A percentile compares a stretch with the other conserved stretches of the same genome.
Conservation (phyloP, 208 protist genomes). For the Crithidia acanthocephali region DNA sequence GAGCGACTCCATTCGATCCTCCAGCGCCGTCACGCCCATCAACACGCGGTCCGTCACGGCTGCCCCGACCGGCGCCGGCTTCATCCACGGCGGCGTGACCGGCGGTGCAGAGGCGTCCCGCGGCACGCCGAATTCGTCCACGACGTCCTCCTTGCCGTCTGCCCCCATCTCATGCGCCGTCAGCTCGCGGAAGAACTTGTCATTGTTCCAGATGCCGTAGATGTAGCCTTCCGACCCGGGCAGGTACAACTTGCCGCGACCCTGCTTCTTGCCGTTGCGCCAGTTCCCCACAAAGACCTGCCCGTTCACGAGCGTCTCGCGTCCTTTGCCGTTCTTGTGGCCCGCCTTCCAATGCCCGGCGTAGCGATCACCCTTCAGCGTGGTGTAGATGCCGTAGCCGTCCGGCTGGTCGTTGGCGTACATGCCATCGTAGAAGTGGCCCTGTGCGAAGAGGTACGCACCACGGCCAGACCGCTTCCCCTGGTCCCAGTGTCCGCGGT, state of each 20-base stretch:
- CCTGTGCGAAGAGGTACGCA: conserved; percentile 57
- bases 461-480: conserved; percentile 69
- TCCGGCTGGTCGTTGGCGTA: conserved; percentile 66
- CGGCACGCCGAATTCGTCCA: conserved; percentile 40
- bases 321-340: conserved; percentile 63
- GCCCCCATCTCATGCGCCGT: conserved; percentile 48
- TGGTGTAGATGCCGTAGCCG: conserved; percentile 70
- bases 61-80: neutral
- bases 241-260: conserved; percentile 59
- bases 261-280: conserved; percentile 65
- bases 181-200: conserved; percentile 74
- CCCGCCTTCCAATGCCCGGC: conserved; percentile 60
- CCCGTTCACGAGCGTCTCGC: conserved; percentile 62
- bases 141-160: conserved; percentile 34
- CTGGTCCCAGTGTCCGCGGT: conserved; percentile 68
- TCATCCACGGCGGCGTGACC: conserved; percentile 13
- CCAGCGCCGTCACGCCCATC: conserved; percentile 46
- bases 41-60: conserved; percentile 34
- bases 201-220: conserved; percentile 71
- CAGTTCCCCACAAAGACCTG: conserved; percentile 75
- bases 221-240: conserved; percentile 47
- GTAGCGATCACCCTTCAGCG: conserved; percentile 69
- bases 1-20: conserved; percentile 62
- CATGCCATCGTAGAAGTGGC: conserved; percentile 78
- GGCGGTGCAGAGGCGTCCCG: conserved; percentile 21